These are phyloP conservation scores for Chenopodium formosanum DNA, from an alignment of 148 eudicot genomes.

Conservation along the genomic window DNA sequence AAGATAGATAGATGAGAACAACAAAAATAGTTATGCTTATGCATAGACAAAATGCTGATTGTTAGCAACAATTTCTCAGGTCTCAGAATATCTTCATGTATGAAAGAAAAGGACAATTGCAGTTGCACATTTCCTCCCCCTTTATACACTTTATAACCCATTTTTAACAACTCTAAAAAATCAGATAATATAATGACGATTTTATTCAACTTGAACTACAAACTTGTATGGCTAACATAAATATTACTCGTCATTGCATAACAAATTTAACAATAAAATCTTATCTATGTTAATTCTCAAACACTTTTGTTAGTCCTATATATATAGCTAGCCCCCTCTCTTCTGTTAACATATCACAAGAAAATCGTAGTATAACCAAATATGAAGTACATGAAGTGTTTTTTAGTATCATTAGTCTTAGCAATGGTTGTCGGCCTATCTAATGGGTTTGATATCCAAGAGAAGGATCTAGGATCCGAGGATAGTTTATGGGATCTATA, in stretches of 20 bases:
- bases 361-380: neutral
- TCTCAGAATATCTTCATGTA: neutral
- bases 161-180: neutral
- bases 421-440: conserved; percentile 45
- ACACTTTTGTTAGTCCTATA: no score
- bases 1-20: no score
- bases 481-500: conserved; percentile 76
- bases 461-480: conserved; percentile 70
- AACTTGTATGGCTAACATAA: neutral
- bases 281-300: neutral
- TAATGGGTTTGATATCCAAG: conserved; percentile 58
- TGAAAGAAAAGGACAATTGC: conserved; percentile 5
- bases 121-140: neutral
- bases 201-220: neutral
- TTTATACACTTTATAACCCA: neutral
- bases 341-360: neutral
- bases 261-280: neutral
- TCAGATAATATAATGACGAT: neutral
- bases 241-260: neutral
- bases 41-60: no score
- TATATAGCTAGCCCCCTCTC: no score
- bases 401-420: conserved; percentile 40
- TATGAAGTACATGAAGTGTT: conserved; percentile 46
- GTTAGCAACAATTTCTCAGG: neutral
- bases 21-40: no score